These are phyloP conservation scores for Kwoniella bestiolae DNA, from an alignment of 768 basidiomycete species.

Conservation along the genomic window DNA sequence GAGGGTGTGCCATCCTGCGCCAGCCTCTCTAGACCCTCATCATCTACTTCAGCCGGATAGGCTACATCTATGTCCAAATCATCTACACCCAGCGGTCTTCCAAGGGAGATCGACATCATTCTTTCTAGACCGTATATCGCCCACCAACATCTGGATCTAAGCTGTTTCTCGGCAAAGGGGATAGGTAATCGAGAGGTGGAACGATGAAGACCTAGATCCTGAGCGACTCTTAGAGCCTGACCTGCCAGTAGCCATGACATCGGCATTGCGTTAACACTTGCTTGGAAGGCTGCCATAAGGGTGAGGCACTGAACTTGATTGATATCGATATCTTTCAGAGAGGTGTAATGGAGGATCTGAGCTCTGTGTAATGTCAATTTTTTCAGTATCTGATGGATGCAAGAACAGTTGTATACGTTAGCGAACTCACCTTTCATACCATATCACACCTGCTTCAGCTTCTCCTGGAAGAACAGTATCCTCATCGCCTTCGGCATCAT, in stretches of 20 bases:
- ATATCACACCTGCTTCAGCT: constrained; percentile 50
- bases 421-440: constrained; percentile 47
- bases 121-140: constrained; percentile 77
- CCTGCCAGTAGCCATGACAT: constrained; percentile 93
- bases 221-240: constrained; percentile 84
- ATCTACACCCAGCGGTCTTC: constrained; percentile 83
- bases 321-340: constrained; percentile 79
- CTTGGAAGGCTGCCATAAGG: constrained; percentile 82
- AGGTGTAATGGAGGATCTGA: constrained; percentile 88
- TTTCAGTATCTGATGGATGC: constrained; percentile 17
- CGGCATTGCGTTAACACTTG: constrained; percentile 88
- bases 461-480: constrained; percentile 63
- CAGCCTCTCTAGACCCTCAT: constrained; percentile 72
- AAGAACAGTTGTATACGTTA: neutral
- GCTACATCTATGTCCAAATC: constrained; percentile 91
- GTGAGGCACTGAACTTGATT: constrained; percentile 89
- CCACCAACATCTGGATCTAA: constrained; percentile 91
- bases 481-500: constrained; percentile 80
- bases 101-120: constrained; percentile 88
- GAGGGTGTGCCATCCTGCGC: constrained; percentile 60
- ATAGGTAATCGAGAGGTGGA: constrained; percentile 76
- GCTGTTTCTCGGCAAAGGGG: constrained; percentile 80
- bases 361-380: constrained; percentile 62
- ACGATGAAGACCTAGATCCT: constrained; percentile 89
- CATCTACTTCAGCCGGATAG: constrained; percentile 79